Evolutionary conservation across 306 rosid species (phyloP).

Genomic region (Dryas octopetala): DNA sequence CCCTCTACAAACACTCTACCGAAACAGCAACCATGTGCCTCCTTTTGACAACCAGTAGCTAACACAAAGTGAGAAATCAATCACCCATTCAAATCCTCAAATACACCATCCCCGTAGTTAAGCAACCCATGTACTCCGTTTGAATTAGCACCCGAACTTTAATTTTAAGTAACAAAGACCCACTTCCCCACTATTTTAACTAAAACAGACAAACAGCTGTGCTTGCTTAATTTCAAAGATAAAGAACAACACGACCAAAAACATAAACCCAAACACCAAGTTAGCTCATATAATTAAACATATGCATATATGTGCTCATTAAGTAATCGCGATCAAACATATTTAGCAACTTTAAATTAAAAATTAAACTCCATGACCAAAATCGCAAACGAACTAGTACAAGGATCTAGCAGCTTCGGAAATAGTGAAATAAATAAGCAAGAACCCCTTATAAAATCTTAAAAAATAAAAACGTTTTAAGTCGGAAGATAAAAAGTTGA

Average conservation of each 20-base stretch:
- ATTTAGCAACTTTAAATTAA: not conserved
- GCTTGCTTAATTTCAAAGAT: constrained; percentile 33
- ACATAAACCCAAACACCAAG: constrained; percentile 14
- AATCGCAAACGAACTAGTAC: not conserved
- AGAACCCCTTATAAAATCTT: not conserved
- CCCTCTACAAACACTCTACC: constrained; percentile 30
- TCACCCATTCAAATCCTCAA: constrained; percentile 3
- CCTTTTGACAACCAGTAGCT: constrained; percentile 29
- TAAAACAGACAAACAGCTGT: constrained; percentile 12
- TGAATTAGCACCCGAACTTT: constrained; percentile 11
- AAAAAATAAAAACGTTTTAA: not conserved
- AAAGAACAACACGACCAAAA: constrained; percentile 13
- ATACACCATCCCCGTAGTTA: not conserved
- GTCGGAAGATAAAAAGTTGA: not conserved
- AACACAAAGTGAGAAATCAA: not conserved
- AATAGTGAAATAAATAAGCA: not conserved
- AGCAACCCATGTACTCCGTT: constrained; percentile 24
- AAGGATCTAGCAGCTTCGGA: constrained; percentile 7
- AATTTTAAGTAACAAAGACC: constrained; percentile 15
- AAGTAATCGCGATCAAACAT: constrained; percentile 1
- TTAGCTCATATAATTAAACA: constrained; percentile 21
- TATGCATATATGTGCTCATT: not conserved
- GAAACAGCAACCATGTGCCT: constrained; percentile 37
- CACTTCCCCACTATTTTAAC: constrained; percentile 7
- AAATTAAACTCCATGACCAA: not conserved